Percentiles rank a stretch among this genome's conserved stretches.
Conservation (phyloP, 2,329 filamentous ascomycete genomes). For the Rhynchosporium graminicola region DNA sequence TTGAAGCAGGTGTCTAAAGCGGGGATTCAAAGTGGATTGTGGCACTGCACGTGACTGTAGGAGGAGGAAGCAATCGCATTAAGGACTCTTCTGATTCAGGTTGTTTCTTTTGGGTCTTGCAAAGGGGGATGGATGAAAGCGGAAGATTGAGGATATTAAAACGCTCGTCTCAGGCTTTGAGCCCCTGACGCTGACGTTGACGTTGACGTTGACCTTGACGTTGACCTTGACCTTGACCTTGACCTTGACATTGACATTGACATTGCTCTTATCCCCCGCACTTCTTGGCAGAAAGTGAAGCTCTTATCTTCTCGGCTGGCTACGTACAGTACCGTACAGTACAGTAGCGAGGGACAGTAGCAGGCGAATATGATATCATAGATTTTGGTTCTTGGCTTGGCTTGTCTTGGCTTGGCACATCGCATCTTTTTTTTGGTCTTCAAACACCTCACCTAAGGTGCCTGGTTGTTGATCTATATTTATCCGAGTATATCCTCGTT, state of each 20-base stretch:
- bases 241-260: not conserved
- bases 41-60: too few relatives aligned
- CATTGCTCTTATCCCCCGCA: slow-evolving; percentile 17
- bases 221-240: not conserved
- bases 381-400: not conserved
- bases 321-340: not conserved
- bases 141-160: not conserved
- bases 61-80: too few relatives aligned
- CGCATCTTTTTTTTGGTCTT: not conserved
- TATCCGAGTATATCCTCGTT: not conserved
- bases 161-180: too few relatives aligned
- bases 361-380: not conserved
- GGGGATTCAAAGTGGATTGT: too few relatives aligned
- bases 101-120: not conserved
- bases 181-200: too few relatives aligned
- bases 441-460: not conserved
- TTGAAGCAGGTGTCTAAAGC: not conserved
- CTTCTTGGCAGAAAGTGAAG: slow-evolving; percentile 12
- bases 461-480: not conserved
- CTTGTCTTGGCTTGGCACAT: not conserved
- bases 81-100: not conserved
- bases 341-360: too few relatives aligned
- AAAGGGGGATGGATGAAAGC: not conserved
- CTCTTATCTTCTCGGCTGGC: slow-evolving; percentile 11
- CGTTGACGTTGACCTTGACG: too few relatives aligned